Conservation (phyloP, 1,139 yeast species). For the Candida neerlandica region DNA sequence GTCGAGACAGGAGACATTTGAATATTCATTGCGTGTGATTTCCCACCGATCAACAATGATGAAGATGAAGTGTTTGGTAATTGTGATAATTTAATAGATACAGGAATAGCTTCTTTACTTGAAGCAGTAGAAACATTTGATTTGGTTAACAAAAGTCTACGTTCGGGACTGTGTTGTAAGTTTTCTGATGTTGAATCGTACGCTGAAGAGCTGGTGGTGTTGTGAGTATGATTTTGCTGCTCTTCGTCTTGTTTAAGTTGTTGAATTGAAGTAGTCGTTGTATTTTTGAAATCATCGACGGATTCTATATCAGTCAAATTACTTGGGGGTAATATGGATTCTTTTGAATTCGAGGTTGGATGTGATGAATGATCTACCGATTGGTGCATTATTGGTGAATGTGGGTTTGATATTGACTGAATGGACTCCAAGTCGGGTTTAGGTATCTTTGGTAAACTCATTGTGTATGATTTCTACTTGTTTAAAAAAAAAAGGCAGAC, state of each 20-base stretch:
- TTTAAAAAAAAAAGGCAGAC: background rate
- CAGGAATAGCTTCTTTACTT: conserved; percentile 8
- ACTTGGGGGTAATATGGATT: conserved; percentile 11
- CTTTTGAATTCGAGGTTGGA: background rate
- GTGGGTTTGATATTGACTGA: background rate
- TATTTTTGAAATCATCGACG: conserved; percentile 1
- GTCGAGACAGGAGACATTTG: background rate
- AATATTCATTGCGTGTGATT: background rate
- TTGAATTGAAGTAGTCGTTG: background rate
- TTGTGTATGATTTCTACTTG: background rate
- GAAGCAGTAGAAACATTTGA: background rate
- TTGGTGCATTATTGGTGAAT: background rate
- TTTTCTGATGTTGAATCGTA: background rate
- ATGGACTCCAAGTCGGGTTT: background rate
- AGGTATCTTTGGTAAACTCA: background rate
- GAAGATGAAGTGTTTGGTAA: conserved; percentile 6
- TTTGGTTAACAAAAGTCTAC: background rate
- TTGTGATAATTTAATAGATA: conserved; percentile 6
- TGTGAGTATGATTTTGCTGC: too few relatives aligned
- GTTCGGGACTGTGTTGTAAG: background rate
- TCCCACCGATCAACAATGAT: conserved; percentile 1
- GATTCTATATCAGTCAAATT: conserved; percentile 14
- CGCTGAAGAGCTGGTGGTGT: conserved; percentile 1
- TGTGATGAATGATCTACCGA: background rate
- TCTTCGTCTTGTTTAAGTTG: background rate